Percentiles rank a stretch among this genome's conserved stretches.
phyloP scores from a whole-genome alignment of 768 basidiomycete genomes.

The Sutorius australiensis region DNA sequence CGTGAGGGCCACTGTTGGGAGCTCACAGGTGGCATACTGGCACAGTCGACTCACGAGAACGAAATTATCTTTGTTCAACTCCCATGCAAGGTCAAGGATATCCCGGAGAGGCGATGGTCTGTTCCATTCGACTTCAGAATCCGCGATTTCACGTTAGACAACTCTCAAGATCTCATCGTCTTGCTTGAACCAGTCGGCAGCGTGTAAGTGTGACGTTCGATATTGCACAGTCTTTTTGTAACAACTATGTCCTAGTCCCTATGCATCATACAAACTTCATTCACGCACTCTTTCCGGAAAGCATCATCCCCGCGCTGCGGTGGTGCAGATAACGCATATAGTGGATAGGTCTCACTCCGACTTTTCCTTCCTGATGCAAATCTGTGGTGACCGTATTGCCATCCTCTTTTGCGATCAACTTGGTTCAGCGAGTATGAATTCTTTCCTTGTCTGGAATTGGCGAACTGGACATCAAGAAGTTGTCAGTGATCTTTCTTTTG shows the following conservation, averaged over 20 bases:
- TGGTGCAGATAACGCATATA: conserved; percentile 14
- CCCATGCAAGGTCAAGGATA: conserved; percentile 29
- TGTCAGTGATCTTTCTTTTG: conserved; percentile 18
- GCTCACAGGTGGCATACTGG: conserved; percentile 34
- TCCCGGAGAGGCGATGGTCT: conserved; percentile 29
- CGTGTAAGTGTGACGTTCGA: conserved; percentile 13
- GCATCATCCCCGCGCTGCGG: conserved; percentile 22
- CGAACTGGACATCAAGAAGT: conserved; percentile 26
- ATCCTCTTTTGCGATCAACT: conserved; percentile 24
- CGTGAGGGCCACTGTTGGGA: conserved; percentile 30
- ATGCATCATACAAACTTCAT: conserved; percentile 23
- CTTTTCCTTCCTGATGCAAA: conserved; percentile 27
- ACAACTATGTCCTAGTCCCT: conserved; percentile 15
- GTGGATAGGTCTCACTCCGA: conserved; percentile 1
- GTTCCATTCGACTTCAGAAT: conserved; percentile 24
- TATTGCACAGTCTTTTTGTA: not conserved
- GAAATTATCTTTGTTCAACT: conserved; percentile 26
- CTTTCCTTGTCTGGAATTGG: conserved; percentile 36
- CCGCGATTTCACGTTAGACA: conserved; percentile 37
- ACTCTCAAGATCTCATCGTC: conserved; percentile 34
- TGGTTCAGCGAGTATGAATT: conserved; percentile 1
- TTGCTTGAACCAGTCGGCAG: conserved; percentile 23
- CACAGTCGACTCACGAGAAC: conserved; percentile 20
- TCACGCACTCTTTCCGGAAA: conserved; percentile 30
- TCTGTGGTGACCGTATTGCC: conserved; percentile 30